Conservation (phyloP, 352 stramenopile species). For the Globisporangium lucens region DNA sequence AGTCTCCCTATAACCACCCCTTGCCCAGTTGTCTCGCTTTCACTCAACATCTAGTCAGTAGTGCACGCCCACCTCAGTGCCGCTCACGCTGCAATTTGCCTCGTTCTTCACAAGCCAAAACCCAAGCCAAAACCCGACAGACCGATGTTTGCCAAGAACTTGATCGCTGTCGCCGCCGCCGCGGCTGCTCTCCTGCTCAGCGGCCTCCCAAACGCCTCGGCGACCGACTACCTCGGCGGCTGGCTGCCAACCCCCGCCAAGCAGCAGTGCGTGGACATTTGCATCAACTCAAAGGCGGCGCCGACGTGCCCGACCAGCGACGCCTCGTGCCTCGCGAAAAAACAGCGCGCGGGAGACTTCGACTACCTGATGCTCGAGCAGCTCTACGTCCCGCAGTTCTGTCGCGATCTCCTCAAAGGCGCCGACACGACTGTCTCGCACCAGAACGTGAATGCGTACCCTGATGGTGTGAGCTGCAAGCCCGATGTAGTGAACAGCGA, state of each 20-base stretch:
- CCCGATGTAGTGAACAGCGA: slow-evolving; percentile 33
- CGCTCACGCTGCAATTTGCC: not conserved
- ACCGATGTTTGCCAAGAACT: slow-evolving; percentile 16
- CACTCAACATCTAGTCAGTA: too few relatives aligned
- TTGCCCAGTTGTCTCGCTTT: too few relatives aligned
- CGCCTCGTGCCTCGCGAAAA: slow-evolving; percentile 53
- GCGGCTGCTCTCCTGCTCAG: not conserved
- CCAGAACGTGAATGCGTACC: slow-evolving; percentile 64
- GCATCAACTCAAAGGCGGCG: slow-evolving; percentile 37
- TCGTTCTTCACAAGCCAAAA: not conserved
- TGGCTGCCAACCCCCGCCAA: slow-evolving; percentile 45
- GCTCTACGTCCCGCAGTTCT: slow-evolving; percentile 78
- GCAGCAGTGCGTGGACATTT: slow-evolving; percentile 74
- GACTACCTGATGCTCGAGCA: slow-evolving; percentile 78
- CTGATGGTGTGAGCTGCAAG: slow-evolving; percentile 46
- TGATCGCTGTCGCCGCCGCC: slow-evolving; percentile 1
- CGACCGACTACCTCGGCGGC: slow-evolving; percentile 55
- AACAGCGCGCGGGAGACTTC: slow-evolving; percentile 61
- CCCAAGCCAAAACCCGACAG: too few relatives aligned
- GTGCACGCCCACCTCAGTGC: too few relatives aligned
- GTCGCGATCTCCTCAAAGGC: slow-evolving; percentile 64
- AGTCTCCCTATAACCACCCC: too few relatives aligned
- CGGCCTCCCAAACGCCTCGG: slow-evolving; percentile 12
- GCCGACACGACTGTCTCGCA: slow-evolving; percentile 75
- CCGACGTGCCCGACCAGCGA: slow-evolving; percentile 52